Evolutionary conservation across 2,329 filamentous ascomycete species (phyloP), one percentile per base, ranked within the genome.

Genomic region (Sarocladiaceae sp.): DNA sequence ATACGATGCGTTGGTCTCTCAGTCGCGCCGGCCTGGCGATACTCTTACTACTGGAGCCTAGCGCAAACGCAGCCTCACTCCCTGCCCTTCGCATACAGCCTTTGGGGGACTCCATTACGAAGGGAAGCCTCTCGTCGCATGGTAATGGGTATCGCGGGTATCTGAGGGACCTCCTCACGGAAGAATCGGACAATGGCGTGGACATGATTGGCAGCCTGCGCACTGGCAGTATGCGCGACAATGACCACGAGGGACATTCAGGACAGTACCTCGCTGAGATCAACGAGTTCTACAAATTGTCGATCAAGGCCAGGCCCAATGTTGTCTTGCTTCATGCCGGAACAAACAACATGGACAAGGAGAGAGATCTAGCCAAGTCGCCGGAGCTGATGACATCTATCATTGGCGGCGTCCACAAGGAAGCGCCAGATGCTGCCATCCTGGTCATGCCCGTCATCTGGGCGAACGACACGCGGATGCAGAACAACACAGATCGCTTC

Each of bases 401-500:
- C 39, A 54, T 61, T 28, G 54, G 57, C 12, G 52, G 44, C n/a
- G 23, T 61, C 4, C 55, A 56, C 37, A 15, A 50, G 15, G 28
- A 52, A 4, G 50, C 55, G 3, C 57, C 58, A 1, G 46, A 57
- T 28, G 52, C 54, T 11, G 47, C 53, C 4, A 50, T 61, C 35
- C 42, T 62, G 6, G 36, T 61, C 10, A 58, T 58, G 6, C 57
- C 59, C 2, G 49, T 61, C 20, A 53, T 61, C 12, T 57, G 55
- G 22, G 53, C 54, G 13, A 52, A 50, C 15, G 62, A 64, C 25
- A 64, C 63, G 37, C 40, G 35, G 5, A 55, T 56, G 53, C 55
- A 55, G 20, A 53, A 54, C 12, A 60, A 59, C 25, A 64, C 68
- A 5, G 25, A 56, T 20, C 26, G 23, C 12, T 65, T 70, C 53